Base-by-base conservation (phyloP, 768 basidiomycete genomes). In the Boletus bicolor region DNA sequence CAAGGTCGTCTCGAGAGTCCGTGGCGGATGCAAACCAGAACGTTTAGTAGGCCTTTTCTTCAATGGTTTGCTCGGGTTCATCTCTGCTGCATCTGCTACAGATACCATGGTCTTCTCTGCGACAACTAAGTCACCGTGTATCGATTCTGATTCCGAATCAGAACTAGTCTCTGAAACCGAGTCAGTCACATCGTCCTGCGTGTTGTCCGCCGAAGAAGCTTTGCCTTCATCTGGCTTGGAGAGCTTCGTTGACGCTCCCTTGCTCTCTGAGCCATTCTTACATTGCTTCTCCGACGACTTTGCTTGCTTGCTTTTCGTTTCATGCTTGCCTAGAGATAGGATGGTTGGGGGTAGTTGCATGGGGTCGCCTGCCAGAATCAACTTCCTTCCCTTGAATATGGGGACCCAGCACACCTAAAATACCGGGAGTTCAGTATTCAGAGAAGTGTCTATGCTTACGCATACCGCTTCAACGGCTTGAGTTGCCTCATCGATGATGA, bases 401-500 rank as follows among this genome's bases (percentile, higher is more conserved):
- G 97, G 95, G 34, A 98, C 83, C 94, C 96, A 98, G 73, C 94
- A 98, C 36, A 61, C 60, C 57, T 57, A 39, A 34, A 50, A 30
- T n/a, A 26, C 30, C 35, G 17, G 28, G 9, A 26, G 6, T 39
- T 62, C 15, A 62, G 51, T 3, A 3, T 4, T 9, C 21, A 30
- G 2, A 43, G 7, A 28, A 14, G 19, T 0, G 32, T 39, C 5
- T 21, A 32, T 37, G 24, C 7, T 17, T n/a, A 19, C 11, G 68
- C 82, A 56, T 66, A 94, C 94, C 24, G 94, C 93, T 74, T 99
- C 96, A 14, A 97, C 67, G 4, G 95, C 96, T 70, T 98, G 97
- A 0, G 97, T 98, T 0, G 97, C 97, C 73, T 99, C 97, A 62
- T 99, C 97, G 51, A 99, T 95, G 44, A 99, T 88, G 11, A 94